Base-by-base conservation (phyloP, 352 stramenopile genomes). In the Globisporangium nagaii region DNA sequence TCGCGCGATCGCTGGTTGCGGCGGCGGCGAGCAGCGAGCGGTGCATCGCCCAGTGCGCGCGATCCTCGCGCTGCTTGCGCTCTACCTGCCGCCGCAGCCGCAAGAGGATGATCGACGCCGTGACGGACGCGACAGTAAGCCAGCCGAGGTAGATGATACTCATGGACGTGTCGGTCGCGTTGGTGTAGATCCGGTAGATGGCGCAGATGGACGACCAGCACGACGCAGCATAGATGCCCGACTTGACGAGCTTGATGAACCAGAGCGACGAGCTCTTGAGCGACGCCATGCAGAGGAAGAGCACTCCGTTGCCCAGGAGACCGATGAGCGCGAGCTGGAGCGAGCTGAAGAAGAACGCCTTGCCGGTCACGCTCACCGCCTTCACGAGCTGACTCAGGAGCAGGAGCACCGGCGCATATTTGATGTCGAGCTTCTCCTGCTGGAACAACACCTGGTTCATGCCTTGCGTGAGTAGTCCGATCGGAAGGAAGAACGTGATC, bases 391-490 rank as follows among this genome's bases (percentile, higher is more conserved):
- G 76, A 12, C 62, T 73, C 9, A 81, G 63, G 2, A 87, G 67
- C 22, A 77, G 41, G 30, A 84, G 54, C 9, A 82, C 70, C 0
- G 73, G 73, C 4, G 76, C 75, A 25, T 82, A 87, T 50, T 84
- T 83, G 57, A 85, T 75, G 51, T 85, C 76, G 17, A 85, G 54
- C 28, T 66, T 73, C 43, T 85, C 76, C 30, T 75, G 67, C 36
- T 79, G 71, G 36, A 87, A 87, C 36, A 87, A 39, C 19, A 87
- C 76, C 22, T 87, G 73, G 40, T 66, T 84, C 76, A 87, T 85
- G 20, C 75, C 75, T 30, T 81, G 69, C 7, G 71, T 63, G 24
- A 87, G 60, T 30, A 87, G 42, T 2, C 73, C 76, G 13, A 87
- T 77, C 1, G 71, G 76, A 8, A 87, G 34, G 58, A 84, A 83